A percentile compares a stretch with the other conserved stretches of the same genome.
phyloP scores from a whole-genome alignment of 257 asterid species.

The Misopates orontium region DNA sequence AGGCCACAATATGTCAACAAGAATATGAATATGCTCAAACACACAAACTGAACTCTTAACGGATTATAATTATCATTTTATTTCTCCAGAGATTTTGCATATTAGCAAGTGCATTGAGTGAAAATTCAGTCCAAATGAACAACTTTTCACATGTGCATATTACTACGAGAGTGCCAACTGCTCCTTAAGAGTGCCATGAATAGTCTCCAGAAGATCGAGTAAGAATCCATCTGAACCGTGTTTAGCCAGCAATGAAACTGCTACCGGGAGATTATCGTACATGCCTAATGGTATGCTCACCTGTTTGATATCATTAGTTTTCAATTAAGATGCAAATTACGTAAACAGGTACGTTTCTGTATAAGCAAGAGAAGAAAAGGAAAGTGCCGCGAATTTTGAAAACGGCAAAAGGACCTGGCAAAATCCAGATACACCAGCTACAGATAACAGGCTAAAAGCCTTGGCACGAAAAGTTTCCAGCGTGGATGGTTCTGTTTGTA shows the following conservation, averaged over 20 bases:
- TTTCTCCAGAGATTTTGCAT: too few relatives aligned
- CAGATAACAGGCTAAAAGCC: constrained; percentile 79
- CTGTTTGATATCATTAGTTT: constrained; percentile 38
- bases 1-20: too few relatives aligned
- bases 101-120: too few relatives aligned
- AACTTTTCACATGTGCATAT: too few relatives aligned
- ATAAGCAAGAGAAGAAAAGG: background rate
- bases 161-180: background rate
- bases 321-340: constrained; percentile 1
- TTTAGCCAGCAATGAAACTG: constrained; percentile 77
- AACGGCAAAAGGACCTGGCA: constrained; percentile 63
- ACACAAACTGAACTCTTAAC: too few relatives aligned
- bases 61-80: too few relatives aligned
- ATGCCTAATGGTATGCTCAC: constrained; percentile 78
- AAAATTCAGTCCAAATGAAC: too few relatives aligned
- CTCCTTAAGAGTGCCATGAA: constrained; percentile 42
- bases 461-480: constrained; percentile 74
- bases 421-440: constrained; percentile 88
- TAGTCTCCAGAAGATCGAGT: constrained; percentile 51
- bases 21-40: too few relatives aligned
- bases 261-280: constrained; percentile 62
- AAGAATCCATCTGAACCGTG: constrained; percentile 79
- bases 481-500: constrained; percentile 56
- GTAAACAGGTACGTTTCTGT: background rate
- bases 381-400: constrained; percentile 3